phyloP scores from a whole-genome alignment of 2,329 filamentous ascomycete species.

The Sporothrix sp. region DNA sequence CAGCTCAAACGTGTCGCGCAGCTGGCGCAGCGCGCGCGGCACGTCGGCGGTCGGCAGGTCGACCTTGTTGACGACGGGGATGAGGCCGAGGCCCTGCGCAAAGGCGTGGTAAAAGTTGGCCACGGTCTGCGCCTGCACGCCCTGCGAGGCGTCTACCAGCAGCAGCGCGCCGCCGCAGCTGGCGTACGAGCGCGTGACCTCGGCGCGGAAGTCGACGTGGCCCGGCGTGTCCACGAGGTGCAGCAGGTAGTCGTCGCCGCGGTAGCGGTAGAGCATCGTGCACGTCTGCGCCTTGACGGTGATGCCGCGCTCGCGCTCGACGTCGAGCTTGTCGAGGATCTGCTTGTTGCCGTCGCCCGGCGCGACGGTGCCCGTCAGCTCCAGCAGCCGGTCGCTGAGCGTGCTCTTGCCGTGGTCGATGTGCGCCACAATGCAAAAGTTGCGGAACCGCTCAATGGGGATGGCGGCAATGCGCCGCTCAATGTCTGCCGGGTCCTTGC shows the following conservation, averaged over 20 bases:
- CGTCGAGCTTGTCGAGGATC: slow-evolving; percentile 92
- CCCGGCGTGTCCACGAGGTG: slow-evolving; percentile 95
- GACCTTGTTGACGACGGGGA: slow-evolving; percentile 95
- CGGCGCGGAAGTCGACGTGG: slow-evolving; percentile 94
- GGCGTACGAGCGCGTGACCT: slow-evolving; percentile 91
- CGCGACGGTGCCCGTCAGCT: slow-evolving; percentile 87
- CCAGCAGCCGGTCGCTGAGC: slow-evolving; percentile 81
- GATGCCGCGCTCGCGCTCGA: slow-evolving; percentile 91
- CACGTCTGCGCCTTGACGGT: slow-evolving; percentile 99
- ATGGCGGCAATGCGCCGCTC: slow-evolving; percentile 60
- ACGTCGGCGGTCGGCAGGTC: slow-evolving; percentile 85
- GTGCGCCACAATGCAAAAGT: slow-evolving; percentile 98
- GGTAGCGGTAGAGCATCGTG: slow-evolving; percentile 88
- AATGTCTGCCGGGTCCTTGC: slow-evolving; percentile 29
- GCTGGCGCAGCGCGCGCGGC: slow-evolving; percentile 75
- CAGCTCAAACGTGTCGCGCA: slow-evolving; percentile 78
- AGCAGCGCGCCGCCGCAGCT: slow-evolving; percentile 89
- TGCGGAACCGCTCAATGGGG: slow-evolving; percentile 71
- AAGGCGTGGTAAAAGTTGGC: slow-evolving; percentile 98
- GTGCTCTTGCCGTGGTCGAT: slow-evolving; percentile 99
- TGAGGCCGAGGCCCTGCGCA: slow-evolving; percentile 72
- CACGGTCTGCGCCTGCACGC: slow-evolving; percentile 94
- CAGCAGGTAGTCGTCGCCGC: slow-evolving; percentile 79
- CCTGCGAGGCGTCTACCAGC: slow-evolving; percentile 91
- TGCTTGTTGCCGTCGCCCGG: slow-evolving; percentile 79